Conservation (phyloP, 1,284 basidiomycete genomes). For the Inonotus obliquus region DNA sequence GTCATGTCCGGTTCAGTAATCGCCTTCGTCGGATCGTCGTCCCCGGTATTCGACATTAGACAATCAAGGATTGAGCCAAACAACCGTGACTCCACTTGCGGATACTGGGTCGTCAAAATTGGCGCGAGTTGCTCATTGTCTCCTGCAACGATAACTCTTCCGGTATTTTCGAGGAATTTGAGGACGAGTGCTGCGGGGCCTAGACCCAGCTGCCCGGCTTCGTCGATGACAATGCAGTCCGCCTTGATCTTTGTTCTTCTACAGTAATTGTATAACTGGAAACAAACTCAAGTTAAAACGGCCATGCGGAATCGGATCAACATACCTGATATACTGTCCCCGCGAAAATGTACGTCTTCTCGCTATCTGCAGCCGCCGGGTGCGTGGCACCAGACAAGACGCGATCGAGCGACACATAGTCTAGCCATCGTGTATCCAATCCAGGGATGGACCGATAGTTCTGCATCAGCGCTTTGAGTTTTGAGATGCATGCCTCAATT, state of each 20-base stretch:
- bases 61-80: slow-evolving; percentile 46
- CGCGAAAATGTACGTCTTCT: slow-evolving; percentile 35
- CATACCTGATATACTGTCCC: slow-evolving; percentile 44
- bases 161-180: slow-evolving; percentile 33
- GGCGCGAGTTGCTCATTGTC: slow-evolving; percentile 48
- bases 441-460: slow-evolving; percentile 35
- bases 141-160: slow-evolving; percentile 43
- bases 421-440: slow-evolving; percentile 36
- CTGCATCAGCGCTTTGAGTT: slow-evolving; percentile 33
- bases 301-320: neutral
- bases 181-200: slow-evolving; percentile 40
- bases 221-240: slow-evolving; percentile 42
- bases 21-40: slow-evolving; percentile 8
- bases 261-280: slow-evolving; percentile 41
- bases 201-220: slow-evolving; percentile 45
- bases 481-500: slow-evolving; percentile 41
- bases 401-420: slow-evolving; percentile 35
- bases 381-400: slow-evolving; percentile 38
- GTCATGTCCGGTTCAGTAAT: neutral
- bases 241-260: slow-evolving; percentile 35
- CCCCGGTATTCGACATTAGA: slow-evolving; percentile 32
- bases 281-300: neutral
- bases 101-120: slow-evolving; percentile 42
- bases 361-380: slow-evolving; percentile 27
- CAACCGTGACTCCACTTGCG: slow-evolving; percentile 34